phyloP scores from a whole-genome alignment of 2,329 filamentous ascomycete genomes.

The Pseudogymnoascus pannorum region DNA sequence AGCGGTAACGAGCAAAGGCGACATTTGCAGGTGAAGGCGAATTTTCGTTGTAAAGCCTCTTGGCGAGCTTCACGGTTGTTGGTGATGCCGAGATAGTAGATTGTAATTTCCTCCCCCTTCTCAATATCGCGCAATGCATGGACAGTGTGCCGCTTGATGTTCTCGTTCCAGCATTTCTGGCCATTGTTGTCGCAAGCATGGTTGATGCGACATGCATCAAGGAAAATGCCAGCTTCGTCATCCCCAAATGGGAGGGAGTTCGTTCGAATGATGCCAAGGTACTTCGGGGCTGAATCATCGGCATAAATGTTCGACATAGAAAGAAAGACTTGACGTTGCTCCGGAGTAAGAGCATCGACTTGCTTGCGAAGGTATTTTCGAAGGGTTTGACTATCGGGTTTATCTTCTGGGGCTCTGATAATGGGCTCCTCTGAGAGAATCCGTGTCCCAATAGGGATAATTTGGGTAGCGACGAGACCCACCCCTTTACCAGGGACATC shows the following conservation, averaged over 20 bases:
- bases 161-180: conserved; percentile 30
- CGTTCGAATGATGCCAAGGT: conserved; percentile 17
- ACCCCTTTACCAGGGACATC: conserved; percentile 38
- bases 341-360: not conserved
- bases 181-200: conserved; percentile 33
- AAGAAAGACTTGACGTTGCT: not conserved
- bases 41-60: conserved; percentile 23
- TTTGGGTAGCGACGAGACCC: conserved; percentile 32
- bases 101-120: conserved; percentile 32
- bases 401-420: conserved; percentile 24
- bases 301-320: not conserved
- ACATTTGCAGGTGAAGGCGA: conserved; percentile 31
- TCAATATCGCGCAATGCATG: conserved; percentile 31
- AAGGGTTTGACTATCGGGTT: not conserved
- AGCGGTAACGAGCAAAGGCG: conserved; percentile 31
- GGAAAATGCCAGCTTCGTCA: conserved; percentile 29
- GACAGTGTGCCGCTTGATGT: conserved; percentile 26
- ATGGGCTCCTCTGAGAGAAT: conserved; percentile 36
- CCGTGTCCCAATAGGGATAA: conserved; percentile 33
- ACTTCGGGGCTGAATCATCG: conserved; percentile 7
- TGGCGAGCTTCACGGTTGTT: conserved; percentile 22
- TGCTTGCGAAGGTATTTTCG: conserved; percentile 3
- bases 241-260: conserved; percentile 14
- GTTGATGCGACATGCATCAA: conserved; percentile 31
- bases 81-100: conserved; percentile 26